phyloP scores from a whole-genome alignment of 148 eudicot species.

The Heliamphora exappendiculata region DNA sequence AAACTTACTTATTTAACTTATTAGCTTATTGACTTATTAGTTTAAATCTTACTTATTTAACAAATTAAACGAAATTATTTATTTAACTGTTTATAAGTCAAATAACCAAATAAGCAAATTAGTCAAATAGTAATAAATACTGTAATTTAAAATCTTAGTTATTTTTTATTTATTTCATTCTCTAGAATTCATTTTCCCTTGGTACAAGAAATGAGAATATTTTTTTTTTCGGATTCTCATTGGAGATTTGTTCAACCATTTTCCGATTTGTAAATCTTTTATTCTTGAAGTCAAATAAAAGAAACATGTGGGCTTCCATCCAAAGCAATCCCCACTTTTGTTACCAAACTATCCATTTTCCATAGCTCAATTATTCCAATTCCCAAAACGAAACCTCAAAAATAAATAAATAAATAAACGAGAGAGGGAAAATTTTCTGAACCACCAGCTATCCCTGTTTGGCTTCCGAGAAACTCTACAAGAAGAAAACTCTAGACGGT shows the following conservation, averaged over 20 bases:
- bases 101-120: too few relatives aligned
- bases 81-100: too few relatives aligned
- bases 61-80: too few relatives aligned
- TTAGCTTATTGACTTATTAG: too few relatives aligned
- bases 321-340: background rate
- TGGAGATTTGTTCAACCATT: background rate
- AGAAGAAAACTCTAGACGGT: background rate
- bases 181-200: too few relatives aligned
- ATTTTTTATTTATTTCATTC: too few relatives aligned
- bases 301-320: conserved; percentile 10
- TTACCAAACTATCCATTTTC: background rate
- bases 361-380: background rate
- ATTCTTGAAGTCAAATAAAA: conserved; percentile 9
- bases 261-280: background rate
- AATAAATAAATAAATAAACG: background rate
- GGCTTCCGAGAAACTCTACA: background rate
- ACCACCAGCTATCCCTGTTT: background rate
- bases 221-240: background rate
- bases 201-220: too few relatives aligned
- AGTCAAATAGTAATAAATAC: too few relatives aligned
- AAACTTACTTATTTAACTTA: too few relatives aligned
- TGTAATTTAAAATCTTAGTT: too few relatives aligned
- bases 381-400: background rate
- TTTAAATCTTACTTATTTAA: too few relatives aligned
- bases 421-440: background rate